Base-by-base conservation (phyloP, 257 asterid species). In the Gynochthodes officinalis region DNA sequence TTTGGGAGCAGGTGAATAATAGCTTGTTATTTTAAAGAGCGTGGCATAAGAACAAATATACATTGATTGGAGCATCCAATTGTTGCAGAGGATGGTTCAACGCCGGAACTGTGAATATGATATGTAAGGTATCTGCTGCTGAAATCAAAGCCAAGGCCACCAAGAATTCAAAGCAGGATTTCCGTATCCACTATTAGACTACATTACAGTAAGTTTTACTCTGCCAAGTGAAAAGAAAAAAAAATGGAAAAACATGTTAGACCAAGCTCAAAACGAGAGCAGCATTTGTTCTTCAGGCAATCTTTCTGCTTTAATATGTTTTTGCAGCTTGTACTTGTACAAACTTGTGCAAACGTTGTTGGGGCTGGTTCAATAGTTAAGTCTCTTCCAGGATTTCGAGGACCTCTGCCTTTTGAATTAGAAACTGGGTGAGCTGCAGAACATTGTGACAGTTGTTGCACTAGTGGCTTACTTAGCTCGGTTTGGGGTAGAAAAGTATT, bases 371-470 rank as follows among this genome's bases (percentile, higher is more conserved):
- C 82, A 2, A 4, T 32, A 7, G 82, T 78, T 3, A 60, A 68
- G 54, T 62, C n/a, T 59, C 82, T 78, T 61, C 82, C 82, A 7
- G 82, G 82, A 48, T 78, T 78, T 42, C 65, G 35, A 27, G 78
- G 82, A 8, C 82, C 78, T 27, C 72, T 78, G 2, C 82, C 82
- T 33, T 78, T 78, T 61, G 62, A 67, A 16, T 78, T 78, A 3
- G 78, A 73, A 68, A 78, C 82, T 3, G 82, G 82, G 82, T 78
- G 52, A 64, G 74, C 25, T 19, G 25, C 62, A 4, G 28, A 66
- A 67, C 8, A 32, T 32, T 35, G 2, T 33, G n/a, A 55, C 35
- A 54, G 30, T n/a, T 1, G 4, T 48, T 1, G 1, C 5, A 23
- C 2, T 27, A 8, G 18, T 57, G 19, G 15, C 25, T 50, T 11